phyloP scores from a whole-genome alignment of 768 basidiomycete species.

The Cyclocybe cylindracea region DNA sequence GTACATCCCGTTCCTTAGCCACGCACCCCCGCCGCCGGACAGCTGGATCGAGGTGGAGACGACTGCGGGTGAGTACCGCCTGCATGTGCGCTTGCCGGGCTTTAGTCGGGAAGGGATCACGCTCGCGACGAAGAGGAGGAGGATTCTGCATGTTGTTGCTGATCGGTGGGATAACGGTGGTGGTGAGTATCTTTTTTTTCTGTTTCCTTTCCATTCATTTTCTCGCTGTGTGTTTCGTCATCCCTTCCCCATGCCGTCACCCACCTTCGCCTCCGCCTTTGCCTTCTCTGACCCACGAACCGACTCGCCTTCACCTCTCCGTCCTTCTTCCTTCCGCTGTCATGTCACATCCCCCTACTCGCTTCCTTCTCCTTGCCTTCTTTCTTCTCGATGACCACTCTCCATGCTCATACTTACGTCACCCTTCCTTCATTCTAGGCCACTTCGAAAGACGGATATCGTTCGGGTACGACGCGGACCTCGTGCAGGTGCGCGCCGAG shows the following conservation, averaged over 20 bases:
- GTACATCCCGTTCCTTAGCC: conserved; percentile 57
- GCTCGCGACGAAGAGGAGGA: conserved; percentile 64
- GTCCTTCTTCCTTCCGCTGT: too few relatives aligned
- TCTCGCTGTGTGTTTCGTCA: background rate
- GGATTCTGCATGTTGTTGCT: conserved; percentile 72
- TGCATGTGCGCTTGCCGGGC: conserved; percentile 63
- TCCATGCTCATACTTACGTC: background rate
- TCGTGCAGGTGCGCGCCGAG: conserved; percentile 71
- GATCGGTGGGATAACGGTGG: conserved; percentile 74
- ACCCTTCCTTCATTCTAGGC: conserved; percentile 25
- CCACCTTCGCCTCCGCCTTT: too few relatives aligned
- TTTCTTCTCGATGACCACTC: too few relatives aligned
- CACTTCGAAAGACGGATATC: conserved; percentile 78
- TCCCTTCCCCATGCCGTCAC: too few relatives aligned
- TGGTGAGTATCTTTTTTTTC: conserved; percentile 28
- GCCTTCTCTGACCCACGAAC: too few relatives aligned
- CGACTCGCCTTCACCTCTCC: too few relatives aligned
- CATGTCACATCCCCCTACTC: too few relatives aligned
- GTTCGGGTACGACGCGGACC: conserved; percentile 77
- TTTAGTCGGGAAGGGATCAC: conserved; percentile 72
- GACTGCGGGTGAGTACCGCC: conserved; percentile 48
- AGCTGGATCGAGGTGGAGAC: conserved; percentile 71
- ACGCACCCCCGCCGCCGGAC: conserved; percentile 57
- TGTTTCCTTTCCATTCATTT: background rate
- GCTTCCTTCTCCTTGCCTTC: too few relatives aligned